phyloP scores from a whole-genome alignment of 768 basidiomycete species.

The Leccinellum rugosiceps region DNA sequence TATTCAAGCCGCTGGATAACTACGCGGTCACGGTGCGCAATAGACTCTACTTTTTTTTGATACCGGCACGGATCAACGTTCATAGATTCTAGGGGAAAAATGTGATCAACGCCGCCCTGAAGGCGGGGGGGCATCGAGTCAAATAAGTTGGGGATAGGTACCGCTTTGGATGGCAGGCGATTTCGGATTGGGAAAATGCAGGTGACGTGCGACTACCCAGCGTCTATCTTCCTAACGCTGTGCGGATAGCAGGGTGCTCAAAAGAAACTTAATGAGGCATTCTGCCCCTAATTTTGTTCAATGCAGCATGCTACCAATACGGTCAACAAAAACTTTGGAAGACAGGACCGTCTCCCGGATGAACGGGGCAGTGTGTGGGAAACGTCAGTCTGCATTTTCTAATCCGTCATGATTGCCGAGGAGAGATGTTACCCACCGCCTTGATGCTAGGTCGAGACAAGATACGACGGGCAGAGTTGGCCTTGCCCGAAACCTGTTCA shows the following conservation, averaged over 20 bases:
- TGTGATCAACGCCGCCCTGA: not conserved
- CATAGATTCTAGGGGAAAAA: not conserved
- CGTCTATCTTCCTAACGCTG: not conserved
- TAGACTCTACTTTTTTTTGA: not conserved
- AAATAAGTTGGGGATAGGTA: no score
- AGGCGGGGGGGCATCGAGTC: not conserved
- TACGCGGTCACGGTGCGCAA: not conserved
- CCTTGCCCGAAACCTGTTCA: conserved; percentile 3
- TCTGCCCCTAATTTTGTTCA: not conserved
- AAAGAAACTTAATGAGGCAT: not conserved
- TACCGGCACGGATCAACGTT: not conserved
- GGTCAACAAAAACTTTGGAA: not conserved
- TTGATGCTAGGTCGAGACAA: not conserved
- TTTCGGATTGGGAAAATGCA: not conserved
- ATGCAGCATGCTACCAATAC: not conserved
- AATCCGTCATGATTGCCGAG: not conserved
- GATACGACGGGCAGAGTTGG: conserved; percentile 6
- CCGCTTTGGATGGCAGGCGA: no score
- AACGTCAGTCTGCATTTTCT: not conserved
- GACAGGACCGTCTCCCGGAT: not conserved
- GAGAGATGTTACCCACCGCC: not conserved
- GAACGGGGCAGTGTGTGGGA: conserved; percentile 7
- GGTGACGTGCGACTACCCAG: no score
- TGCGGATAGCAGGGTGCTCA: not conserved
- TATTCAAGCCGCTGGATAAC: not conserved